Base-by-base conservation (phyloP, 2,329 filamentous ascomycete species). In the Fusarium neocosmosporiellum region DNA sequence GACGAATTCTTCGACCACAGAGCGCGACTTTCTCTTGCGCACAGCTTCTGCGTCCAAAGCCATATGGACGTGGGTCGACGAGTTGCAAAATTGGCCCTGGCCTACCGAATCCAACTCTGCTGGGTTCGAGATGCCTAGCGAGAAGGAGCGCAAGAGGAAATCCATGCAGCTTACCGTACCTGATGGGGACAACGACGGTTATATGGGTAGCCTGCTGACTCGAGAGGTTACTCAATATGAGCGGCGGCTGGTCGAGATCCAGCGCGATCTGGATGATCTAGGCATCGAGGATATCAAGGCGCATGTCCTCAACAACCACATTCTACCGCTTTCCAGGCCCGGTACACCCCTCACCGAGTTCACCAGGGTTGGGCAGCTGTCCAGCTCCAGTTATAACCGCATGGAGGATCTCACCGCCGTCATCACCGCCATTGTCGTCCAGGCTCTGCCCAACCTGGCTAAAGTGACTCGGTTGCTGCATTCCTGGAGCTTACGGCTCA, bases 391-490 rank as follows among this genome's bases (percentile, higher is more conserved):
- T 55, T 93, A 93, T 81, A 89, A 88, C 70, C 91, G 89, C 69
- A 90, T 98, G 86, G 95, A 96, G 76, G 96, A 98, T 81, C 90
- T 98, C 77, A 95, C 94, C 10, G 94, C 96, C 27, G 88, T 98
- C 54, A 89, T 98, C 65, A 98, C 96, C 1, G 94, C 95, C 31
- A 97, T 96, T 36, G 93, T 98, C 20, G 84, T 99, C n/a, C 94
- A 96, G 78, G 91, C 94, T 5, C 86, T 99, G 22, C 96, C 96
- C 1, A 92, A 93, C 67, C 84, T 98, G 46, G 92, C 94, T 11
- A 91, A 88, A 63, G 83, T 99, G 24, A 91, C 90, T 63, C 88
- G 88, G 10, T 83, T 97, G n/a, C 85, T 98, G 58, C 89, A 91
- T 64, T 88, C 88, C 2, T 99, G 96, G 96, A 91, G 88, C 29